Evolutionary conservation across 2,329 filamentous ascomycete genomes (phyloP).

Genomic region (Bipolaris gigantea): DNA sequence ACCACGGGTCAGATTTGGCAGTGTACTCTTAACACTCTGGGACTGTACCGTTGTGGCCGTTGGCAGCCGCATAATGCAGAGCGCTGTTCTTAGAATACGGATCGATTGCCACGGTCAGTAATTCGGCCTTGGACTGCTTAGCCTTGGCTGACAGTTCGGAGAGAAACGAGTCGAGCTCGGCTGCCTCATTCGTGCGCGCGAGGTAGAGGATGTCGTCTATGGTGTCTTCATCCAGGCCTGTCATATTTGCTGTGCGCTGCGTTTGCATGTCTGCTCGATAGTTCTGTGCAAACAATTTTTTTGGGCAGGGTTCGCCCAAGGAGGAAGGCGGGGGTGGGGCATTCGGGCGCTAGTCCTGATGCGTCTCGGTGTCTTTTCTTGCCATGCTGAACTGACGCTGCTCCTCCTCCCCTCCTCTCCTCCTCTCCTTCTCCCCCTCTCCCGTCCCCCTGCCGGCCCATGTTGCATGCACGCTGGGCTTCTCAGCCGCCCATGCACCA

Average conservation of each 20-base stretch:
- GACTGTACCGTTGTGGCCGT: conserved; percentile 73
- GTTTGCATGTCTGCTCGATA: conserved; percentile 1
- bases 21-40: neutral
- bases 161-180: conserved; percentile 65
- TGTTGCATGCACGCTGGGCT: conserved; percentile 4
- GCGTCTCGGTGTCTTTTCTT: conserved; percentile 1
- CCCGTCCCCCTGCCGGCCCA: neutral
- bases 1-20: conserved; percentile 22
- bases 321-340: conserved; percentile 25
- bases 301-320: conserved; percentile 11
- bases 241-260: conserved; percentile 20
- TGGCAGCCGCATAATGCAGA: conserved; percentile 90
- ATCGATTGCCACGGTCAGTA: conserved; percentile 73
- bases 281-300: conserved; percentile 16
- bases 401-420: neutral
- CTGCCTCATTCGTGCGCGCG: conserved; percentile 74
- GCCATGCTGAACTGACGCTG: conserved; percentile 2
- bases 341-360: conserved; percentile 3
- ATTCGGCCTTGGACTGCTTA: conserved; percentile 58
- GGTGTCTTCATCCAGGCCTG: conserved; percentile 63
- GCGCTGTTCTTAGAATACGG: conserved; percentile 74
- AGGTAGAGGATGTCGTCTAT: conserved; percentile 92
- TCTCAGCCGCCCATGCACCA: conserved; percentile 1
- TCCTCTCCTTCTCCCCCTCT: neutral
- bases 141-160: conserved; percentile 64